Percentiles rank a stretch among this genome's conserved stretches.
These are phyloP conservation scores for Bertia moriformis DNA, from an alignment of 2,329 filamentous ascomycete species.

Conservation along the genomic window DNA sequence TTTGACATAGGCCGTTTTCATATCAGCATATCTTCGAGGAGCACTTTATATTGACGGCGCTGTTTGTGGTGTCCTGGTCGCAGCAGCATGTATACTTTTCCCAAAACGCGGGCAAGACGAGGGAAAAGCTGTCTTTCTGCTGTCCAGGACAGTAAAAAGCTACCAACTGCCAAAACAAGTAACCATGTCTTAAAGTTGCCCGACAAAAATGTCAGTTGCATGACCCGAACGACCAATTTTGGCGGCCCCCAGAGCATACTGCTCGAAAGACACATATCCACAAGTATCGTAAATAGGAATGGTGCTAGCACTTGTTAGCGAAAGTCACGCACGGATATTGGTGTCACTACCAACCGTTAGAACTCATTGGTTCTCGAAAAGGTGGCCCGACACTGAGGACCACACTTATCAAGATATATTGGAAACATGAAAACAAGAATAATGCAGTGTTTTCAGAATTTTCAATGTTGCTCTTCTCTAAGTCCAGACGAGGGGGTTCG, in stretches of 20 bases:
- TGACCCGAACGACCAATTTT: conserved; percentile 52
- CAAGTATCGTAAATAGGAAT: conserved; percentile 63
- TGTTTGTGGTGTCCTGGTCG: conserved; percentile 48
- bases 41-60: conserved; percentile 76
- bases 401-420: conserved; percentile 82
- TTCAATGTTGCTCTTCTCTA: conserved; percentile 67
- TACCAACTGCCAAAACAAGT: conserved; percentile 52
- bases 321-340: too few species aligned
- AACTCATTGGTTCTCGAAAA: conserved; percentile 65
- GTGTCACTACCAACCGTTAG: conserved; percentile 57
- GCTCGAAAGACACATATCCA: conserved; percentile 50
- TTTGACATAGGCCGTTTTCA: too few species aligned
- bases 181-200: conserved; percentile 60
- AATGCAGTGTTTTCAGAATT: conserved; percentile 90
- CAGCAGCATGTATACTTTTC: conserved; percentile 41
- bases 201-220: conserved; percentile 74
- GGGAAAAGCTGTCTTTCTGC: conserved; percentile 62
- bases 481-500: conserved; percentile 62
- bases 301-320: conserved; percentile 40
- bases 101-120: conserved; percentile 51
- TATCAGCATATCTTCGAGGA: conserved; percentile 50
- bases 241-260: conserved; percentile 74
- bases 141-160: conserved; percentile 54
- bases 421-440: conserved; percentile 82
- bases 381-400: conserved; percentile 84